Base-by-base conservation (phyloP, 768 basidiomycete species). In the Amanita inopinata region DNA sequence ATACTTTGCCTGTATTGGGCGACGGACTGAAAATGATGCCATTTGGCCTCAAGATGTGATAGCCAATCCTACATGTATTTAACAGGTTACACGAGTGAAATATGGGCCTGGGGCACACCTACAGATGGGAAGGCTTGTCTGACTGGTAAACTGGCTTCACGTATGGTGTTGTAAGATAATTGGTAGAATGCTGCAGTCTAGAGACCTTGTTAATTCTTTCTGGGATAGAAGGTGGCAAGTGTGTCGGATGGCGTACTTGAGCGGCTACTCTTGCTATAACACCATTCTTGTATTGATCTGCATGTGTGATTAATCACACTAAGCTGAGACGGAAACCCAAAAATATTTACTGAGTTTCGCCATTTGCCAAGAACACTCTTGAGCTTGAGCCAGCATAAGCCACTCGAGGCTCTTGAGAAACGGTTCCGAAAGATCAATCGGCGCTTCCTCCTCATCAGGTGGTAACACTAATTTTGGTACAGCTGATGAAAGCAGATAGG, bases 291-390 rank as follows among this genome's bases (percentile, higher is more conserved):
- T 76, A 80, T 52, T 76, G 74, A 55, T 74, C 73, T 76, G 49
- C 36, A 45, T 42, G 33, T 50, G 40, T 51, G 19, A 48, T 52
- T 43, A 42, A 45, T 38, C 33, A 14, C 11, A 32, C n/a, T n/a
- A 41, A 18, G 9, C 6, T 4, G 7, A 12, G n/a, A n/a, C 2
- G 23, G 6, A 31, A 17, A 15, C 14, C 8, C 15, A n/a, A 39
- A 33, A 14, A 33, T 36, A 22, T 70, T 52, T 52, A 89, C 91
- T 86, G 46, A 87, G 62, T 55, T 83, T 81, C 11, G 92, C 92
- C 50, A 83, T 75, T 56, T 94, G 92, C 93, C 93, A 98, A 31
- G 80, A 89, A 56, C 89, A 94, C 63, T 99, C 96, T 51, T 98
- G 94, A 1, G 92, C 93, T 60, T 97, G 90, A 0, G 91, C 91